Evolutionary conservation across 495 filamentous ascomycete species (phyloP).

Genomic region (Ramalina peruviana): DNA sequence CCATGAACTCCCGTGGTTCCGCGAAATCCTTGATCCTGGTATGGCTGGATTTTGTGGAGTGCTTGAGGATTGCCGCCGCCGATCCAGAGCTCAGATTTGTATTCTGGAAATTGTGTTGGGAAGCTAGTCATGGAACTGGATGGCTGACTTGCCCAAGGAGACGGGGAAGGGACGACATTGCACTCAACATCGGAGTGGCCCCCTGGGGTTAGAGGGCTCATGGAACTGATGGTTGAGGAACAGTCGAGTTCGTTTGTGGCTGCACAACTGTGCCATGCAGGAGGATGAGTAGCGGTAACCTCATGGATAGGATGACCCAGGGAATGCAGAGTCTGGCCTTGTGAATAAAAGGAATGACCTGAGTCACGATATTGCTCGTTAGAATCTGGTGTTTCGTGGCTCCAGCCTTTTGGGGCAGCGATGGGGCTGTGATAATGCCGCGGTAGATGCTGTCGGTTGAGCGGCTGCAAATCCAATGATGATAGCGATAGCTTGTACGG

Average conservation of each 20-base stretch:
- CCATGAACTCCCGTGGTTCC: neutral
- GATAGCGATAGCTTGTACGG: neutral
- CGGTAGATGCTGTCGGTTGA: neutral
- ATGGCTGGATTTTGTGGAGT: neutral
- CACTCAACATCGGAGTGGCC: neutral
- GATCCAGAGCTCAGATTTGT: neutral
- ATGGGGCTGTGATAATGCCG: slow-evolving; percentile 1
- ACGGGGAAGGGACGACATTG: neutral
- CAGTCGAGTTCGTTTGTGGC: neutral
- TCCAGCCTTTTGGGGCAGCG: slow-evolving; percentile 1
- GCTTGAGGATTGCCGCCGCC: neutral
- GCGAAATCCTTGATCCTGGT: neutral
- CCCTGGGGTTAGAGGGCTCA: neutral
- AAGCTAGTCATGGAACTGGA: neutral
- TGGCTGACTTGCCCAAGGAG: neutral
- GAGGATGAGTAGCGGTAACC: neutral
- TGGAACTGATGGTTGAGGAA: neutral
- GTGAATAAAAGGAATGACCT: neutral
- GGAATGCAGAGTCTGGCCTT: neutral
- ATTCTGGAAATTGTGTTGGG: neutral
- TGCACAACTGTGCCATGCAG: neutral
- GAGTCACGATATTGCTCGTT: neutral
- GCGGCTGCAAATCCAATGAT: neutral
- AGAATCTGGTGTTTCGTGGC: neutral
- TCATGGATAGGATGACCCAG: neutral